These are phyloP conservation scores for Epichloe scottii DNA, from an alignment of 2,329 filamentous ascomycete genomes.

Conservation along the genomic window DNA sequence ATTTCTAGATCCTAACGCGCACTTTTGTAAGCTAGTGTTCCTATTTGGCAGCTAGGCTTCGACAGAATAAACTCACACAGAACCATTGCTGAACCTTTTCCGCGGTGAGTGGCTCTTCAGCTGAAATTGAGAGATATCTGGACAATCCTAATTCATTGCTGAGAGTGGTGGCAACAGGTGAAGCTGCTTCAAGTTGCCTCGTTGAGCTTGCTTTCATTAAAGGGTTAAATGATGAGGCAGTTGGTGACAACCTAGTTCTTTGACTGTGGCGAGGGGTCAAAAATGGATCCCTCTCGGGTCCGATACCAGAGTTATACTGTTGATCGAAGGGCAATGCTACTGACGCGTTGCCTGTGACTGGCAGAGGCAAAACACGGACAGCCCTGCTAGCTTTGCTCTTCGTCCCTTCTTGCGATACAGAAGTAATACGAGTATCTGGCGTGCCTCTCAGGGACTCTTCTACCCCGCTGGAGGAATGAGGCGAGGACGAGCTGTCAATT, in stretches of 20 bases:
- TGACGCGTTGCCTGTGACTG: slow-evolving; percentile 5
- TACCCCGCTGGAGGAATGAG: slow-evolving; percentile 37
- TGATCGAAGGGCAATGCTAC: slow-evolving; percentile 14
- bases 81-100: slow-evolving; percentile 32
- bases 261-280: slow-evolving; percentile 25
- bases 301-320: slow-evolving; percentile 13
- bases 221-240: slow-evolving; percentile 49
- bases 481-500: slow-evolving; percentile 33
- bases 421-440: slow-evolving; percentile 50
- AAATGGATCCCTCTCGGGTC: slow-evolving; percentile 41
- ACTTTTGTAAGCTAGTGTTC: neutral
- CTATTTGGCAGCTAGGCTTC: neutral
- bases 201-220: slow-evolving; percentile 9
- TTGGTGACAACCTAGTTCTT: slow-evolving; percentile 45
- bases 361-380: slow-evolving; percentile 20
- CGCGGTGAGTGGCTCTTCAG: slow-evolving; percentile 16
- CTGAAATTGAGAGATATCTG: slow-evolving; percentile 30
- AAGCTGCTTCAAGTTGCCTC: slow-evolving; percentile 10
- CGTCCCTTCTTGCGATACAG: slow-evolving; percentile 50
- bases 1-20: slow-evolving; percentile 25
- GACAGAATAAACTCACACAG: slow-evolving; percentile 24
- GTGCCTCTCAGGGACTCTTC: slow-evolving; percentile 49
- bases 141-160: slow-evolving; percentile 35
- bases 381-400: slow-evolving; percentile 23
- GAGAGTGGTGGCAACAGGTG: slow-evolving; percentile 22